Conservation (phyloP, 306 rosid genomes). For the Glycine tomentella region DNA sequence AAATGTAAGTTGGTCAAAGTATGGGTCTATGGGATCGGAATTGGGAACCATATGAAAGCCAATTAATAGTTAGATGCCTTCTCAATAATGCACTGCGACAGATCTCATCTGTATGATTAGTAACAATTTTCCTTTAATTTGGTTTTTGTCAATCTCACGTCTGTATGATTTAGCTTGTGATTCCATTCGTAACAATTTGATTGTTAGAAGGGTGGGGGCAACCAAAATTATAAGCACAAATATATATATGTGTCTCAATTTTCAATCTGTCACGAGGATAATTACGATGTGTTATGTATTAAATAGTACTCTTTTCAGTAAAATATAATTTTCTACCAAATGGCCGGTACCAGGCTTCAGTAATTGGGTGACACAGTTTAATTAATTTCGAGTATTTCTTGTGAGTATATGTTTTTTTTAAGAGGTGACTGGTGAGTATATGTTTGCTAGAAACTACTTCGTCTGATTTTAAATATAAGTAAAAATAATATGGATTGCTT, state of each 20-base stretch:
- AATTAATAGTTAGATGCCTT: slow-evolving; percentile 15
- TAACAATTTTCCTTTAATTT: slow-evolving; percentile 2
- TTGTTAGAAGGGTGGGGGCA: slow-evolving; percentile 20
- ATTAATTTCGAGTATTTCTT: not conserved
- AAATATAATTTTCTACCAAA: not conserved
- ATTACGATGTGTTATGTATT: not conserved
- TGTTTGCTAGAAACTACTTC: not conserved
- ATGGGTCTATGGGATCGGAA: not conserved
- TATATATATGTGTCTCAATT: not conserved
- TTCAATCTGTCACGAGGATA: not conserved
- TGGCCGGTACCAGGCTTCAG: not conserved
- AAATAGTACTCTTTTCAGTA: not conserved
- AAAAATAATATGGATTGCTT: too few species aligned
- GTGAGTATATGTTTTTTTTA: not conserved
- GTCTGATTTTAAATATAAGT: too few species aligned
- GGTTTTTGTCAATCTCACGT: slow-evolving; percentile 23
- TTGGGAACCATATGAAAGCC: not conserved
- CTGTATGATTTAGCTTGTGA: not conserved
- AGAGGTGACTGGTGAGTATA: not conserved
- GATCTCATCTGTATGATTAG: slow-evolving; percentile 18
- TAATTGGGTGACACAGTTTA: too few species aligned
- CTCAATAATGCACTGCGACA: slow-evolving; percentile 40
- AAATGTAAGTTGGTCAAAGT: not conserved
- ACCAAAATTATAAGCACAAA: not conserved
- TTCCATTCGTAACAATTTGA: not conserved